Conservation (phyloP, 768 basidiomycete genomes). For the Amanita polypyramis region DNA sequence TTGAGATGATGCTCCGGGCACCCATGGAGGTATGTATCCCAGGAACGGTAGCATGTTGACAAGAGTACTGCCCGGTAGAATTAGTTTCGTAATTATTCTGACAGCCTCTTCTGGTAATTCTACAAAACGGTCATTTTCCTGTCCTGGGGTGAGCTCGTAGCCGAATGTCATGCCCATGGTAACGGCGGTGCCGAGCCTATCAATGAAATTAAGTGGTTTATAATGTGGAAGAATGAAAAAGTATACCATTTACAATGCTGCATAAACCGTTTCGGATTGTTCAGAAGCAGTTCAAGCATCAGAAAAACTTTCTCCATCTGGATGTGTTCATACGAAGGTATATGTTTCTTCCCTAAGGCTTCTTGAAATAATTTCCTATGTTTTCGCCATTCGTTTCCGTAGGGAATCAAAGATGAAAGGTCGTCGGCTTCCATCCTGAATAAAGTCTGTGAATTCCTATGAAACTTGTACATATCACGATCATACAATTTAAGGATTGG, state of each 20-base stretch:
- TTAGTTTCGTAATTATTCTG: neutral
- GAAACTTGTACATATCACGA: too few species aligned
- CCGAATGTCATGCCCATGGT: neutral
- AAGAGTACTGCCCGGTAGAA: neutral
- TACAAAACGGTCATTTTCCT: neutral
- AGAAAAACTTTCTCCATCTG: neutral
- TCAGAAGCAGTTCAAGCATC: neutral
- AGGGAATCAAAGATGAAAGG: neutral
- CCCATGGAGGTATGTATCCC: neutral
- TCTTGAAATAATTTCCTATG: too few species aligned
- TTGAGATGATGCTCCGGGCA: neutral
- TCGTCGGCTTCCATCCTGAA: conserved; percentile 2
- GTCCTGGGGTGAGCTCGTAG: neutral
- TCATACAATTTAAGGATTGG: too few species aligned
- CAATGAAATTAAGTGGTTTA: neutral
- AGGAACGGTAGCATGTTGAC: conserved; percentile 1
- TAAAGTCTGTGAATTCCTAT: too few species aligned
- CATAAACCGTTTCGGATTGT: neutral
- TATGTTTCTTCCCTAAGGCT: too few species aligned
- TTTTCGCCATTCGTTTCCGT: too few species aligned
- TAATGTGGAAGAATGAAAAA: too few species aligned
- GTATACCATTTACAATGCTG: neutral
- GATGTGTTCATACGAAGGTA: neutral
- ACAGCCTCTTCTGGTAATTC: neutral
- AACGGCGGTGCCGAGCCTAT: neutral